These are phyloP conservation scores for Penicillium parvum DNA, from an alignment of 495 filamentous ascomycete genomes.

Conservation along the genomic window DNA sequence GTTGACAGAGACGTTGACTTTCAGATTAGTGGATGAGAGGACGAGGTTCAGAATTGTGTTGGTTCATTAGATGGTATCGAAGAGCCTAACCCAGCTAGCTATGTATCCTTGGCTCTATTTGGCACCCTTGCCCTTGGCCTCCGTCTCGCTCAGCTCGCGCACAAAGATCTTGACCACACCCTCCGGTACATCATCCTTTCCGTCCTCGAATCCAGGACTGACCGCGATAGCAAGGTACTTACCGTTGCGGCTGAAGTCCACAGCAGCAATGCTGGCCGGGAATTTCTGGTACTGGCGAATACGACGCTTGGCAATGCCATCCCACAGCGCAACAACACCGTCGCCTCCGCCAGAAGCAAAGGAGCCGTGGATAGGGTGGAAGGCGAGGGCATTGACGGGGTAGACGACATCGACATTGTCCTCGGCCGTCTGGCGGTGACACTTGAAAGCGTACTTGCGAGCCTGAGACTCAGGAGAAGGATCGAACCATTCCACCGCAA, in stretches of 20 bases:
- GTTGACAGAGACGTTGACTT: not conserved
- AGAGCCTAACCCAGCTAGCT: not conserved
- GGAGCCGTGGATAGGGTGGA: constrained; percentile 86
- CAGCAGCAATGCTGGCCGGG: constrained; percentile 66
- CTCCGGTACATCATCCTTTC: constrained; percentile 67
- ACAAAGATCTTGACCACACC: constrained; percentile 74
- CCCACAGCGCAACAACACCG: constrained; percentile 92
- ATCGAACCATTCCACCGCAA: constrained; percentile 97
- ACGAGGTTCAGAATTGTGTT: constrained; percentile 4
- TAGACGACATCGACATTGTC: constrained; percentile 84
- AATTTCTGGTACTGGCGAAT: constrained; percentile 87
- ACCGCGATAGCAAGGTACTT: constrained; percentile 78
- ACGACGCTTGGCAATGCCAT: constrained; percentile 85
- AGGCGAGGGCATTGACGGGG: constrained; percentile 89
- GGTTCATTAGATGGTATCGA: constrained; percentile 22
- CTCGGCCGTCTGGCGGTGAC: constrained; percentile 68
- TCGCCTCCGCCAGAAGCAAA: constrained; percentile 94
- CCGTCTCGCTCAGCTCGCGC: constrained; percentile 75
- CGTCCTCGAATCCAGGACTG: constrained; percentile 90
- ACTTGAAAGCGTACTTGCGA: constrained; percentile 97
- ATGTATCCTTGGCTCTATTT: constrained; percentile 37
- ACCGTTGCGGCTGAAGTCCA: constrained; percentile 75
- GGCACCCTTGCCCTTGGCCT: constrained; percentile 81
- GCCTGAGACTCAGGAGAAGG: constrained; percentile 76
- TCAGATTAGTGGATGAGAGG: not conserved